Conservation (phyloP, 73 alveolate species). For the Tetrahymena thermophila region DNA sequence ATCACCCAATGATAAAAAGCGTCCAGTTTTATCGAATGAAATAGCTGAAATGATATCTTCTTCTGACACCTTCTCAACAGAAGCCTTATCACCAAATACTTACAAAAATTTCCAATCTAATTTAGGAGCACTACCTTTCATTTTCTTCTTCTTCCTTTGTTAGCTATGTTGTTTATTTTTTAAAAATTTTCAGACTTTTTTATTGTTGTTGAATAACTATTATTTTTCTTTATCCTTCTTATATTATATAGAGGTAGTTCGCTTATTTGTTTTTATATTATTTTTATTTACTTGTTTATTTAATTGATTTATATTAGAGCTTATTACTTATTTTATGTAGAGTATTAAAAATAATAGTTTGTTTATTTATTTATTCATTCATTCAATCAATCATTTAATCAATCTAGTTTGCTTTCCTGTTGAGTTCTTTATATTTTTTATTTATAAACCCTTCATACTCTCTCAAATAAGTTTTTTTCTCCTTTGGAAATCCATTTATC, state of each 20-base stretch:
- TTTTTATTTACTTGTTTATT: background rate
- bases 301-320: background rate
- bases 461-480: background rate
- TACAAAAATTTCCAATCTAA: slow-evolving; percentile 42
- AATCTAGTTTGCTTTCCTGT: background rate
- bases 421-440: background rate
- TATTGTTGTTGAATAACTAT: background rate
- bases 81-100: slow-evolving; percentile 45
- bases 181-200: background rate
- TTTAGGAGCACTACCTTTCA: slow-evolving; percentile 6
- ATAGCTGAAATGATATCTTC: slow-evolving; percentile 67
- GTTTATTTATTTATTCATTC: too few relatives aligned
- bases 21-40: slow-evolving; percentile 60
- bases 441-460: background rate
- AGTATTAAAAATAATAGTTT: background rate
- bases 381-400: background rate
- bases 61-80: slow-evolving; percentile 38
- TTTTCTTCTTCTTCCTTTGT: background rate
- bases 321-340: background rate
- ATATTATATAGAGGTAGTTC: background rate
- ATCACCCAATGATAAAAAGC: slow-evolving; percentile 66
- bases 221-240: background rate
- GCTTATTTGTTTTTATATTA: background rate
- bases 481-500: background rate
- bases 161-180: background rate